These are phyloP conservation scores for Salinomyces thailandicus DNA, from an alignment of 2,329 filamentous ascomycete species.

Conservation along the genomic window DNA sequence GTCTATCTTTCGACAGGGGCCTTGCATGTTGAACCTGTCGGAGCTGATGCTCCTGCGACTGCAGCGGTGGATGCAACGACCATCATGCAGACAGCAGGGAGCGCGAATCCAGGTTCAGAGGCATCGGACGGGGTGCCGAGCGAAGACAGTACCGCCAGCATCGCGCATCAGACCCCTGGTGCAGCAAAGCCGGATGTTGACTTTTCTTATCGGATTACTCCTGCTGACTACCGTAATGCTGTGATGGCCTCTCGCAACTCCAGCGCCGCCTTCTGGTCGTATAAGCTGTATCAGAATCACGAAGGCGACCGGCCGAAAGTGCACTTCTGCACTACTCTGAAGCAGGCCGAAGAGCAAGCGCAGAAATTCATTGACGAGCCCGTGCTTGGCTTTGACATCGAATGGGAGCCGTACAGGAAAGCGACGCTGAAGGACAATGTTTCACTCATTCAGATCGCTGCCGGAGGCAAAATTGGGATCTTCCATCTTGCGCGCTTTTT, in stretches of 20 bases:
- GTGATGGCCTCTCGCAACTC: conserved; percentile 19
- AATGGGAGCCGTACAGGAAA: conserved; percentile 54
- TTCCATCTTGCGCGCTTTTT: conserved; percentile 62
- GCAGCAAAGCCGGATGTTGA: too few species aligned
- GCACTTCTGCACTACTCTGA: conserved; percentile 63
- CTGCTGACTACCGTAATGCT: conserved; percentile 17
- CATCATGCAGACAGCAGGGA: too few species aligned
- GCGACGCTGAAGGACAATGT: conserved; percentile 54
- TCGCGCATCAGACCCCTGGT: too few species aligned
- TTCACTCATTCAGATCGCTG: conserved; percentile 74
- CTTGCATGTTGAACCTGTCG: too few species aligned
- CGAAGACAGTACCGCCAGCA: too few species aligned
- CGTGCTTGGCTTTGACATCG: conserved; percentile 79
- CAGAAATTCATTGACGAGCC: conserved; percentile 57
- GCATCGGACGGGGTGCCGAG: too few species aligned
- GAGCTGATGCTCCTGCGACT: too few species aligned
- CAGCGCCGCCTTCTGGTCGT: conserved; percentile 46
- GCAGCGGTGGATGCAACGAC: too few species aligned
- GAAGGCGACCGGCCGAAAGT: conserved; percentile 50
- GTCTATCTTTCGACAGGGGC: too few species aligned
- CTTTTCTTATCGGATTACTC: conserved; percentile 21
- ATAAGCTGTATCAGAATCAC: conserved; percentile 54
- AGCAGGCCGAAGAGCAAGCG: conserved; percentile 56
- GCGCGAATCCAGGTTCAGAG: too few species aligned
- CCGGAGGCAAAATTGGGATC: conserved; percentile 62